A percentile compares a stretch with the other conserved stretches of the same genome.
Evolutionary conservation across 2,329 filamentous ascomycete species (phyloP).

Genomic region (Amesomyces nigricolor): DNA sequence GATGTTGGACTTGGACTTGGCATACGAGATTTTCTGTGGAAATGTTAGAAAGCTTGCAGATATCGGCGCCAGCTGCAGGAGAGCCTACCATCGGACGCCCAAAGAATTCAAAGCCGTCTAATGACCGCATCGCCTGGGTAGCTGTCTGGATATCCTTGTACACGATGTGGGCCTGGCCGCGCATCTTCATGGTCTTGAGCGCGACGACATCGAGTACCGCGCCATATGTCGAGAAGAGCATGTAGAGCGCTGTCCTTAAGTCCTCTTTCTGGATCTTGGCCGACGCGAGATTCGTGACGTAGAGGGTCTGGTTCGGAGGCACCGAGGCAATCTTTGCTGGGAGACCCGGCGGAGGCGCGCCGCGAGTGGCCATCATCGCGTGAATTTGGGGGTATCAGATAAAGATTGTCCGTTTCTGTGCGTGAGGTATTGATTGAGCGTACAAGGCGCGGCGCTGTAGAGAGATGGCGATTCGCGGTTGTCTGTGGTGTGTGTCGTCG

Average conservation of each 20-base stretch:
- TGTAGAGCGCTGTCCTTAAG: slow-evolving; percentile 80
- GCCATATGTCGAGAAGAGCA: slow-evolving; percentile 90
- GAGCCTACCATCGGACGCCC: slow-evolving; percentile 74
- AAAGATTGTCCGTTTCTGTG: slow-evolving; percentile 12
- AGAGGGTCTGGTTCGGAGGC: slow-evolving; percentile 76
- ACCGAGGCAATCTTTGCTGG: slow-evolving; percentile 45
- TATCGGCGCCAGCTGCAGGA: neutral
- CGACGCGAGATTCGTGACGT: slow-evolving; percentile 78
- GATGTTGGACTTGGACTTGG: slow-evolving; percentile 80
- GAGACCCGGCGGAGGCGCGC: slow-evolving; percentile 27
- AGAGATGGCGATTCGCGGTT: neutral
- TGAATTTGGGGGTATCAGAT: slow-evolving; percentile 28
- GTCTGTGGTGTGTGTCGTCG: neutral
- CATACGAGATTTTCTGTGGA: slow-evolving; percentile 78
- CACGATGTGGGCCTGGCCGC: slow-evolving; percentile 89
- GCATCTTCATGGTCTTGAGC: slow-evolving; percentile 85
- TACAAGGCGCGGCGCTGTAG: neutral
- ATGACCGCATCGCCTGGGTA: slow-evolving; percentile 84
- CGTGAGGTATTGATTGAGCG: neutral
- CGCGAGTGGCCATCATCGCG: slow-evolving; percentile 33
- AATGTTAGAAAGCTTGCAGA: slow-evolving; percentile 11
- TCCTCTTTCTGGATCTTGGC: slow-evolving; percentile 88
- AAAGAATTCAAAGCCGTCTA: slow-evolving; percentile 82
- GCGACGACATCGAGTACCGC: slow-evolving; percentile 87
- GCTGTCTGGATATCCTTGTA: slow-evolving; percentile 87